Evolutionary conservation across 2,329 filamentous ascomycete species (phyloP), one percentile per base, ranked within the genome.

Genomic region (Diaporthe ampelina): DNA sequence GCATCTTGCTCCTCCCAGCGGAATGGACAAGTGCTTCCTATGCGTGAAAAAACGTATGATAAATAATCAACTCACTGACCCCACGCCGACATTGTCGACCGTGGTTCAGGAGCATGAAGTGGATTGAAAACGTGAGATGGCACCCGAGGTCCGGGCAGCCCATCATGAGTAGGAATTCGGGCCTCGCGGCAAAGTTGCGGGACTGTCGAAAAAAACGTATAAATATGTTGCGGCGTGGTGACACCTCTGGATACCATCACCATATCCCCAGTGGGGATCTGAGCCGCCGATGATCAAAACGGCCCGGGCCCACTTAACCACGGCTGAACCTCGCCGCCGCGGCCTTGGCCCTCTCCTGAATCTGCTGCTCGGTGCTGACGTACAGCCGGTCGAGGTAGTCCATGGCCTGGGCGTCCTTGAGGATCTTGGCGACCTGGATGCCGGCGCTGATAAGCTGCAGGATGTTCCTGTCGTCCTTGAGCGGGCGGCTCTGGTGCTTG

Each of bases 381-480:
- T 97, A 97, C 83, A 97, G 87, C 82, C 88, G 88, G 85, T 96
- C 94, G 80, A 97, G 87, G 81, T 93, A 94, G 78, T 94, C 91
- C 94, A 97, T 96, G 74, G 94, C 94, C 77, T 90, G 89, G 58
- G 94, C 92, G 85, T 97, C 94, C 85, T 94, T 95, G 76, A 97
- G 86, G 76, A 97, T 95, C 83, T 95, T 96, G 75, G 94, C 93
- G 75, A 97, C 94, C 83, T 97, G 94, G 70, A 95, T 94, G 52
- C 94, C 94, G 54, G 94, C 94, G 76, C 94, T 95, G 80, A 97
- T 94, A 77, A 97, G 89, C 85, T 97, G 94, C 74, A 97, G 88
- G 76, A 97, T 94, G 82, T 97, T 96, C 78, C 94, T 90, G 84
- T 97, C 94, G 85, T 97, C 94, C 86, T 96, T 97, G 77, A 95